Evolutionary conservation across 2,329 filamentous ascomycete species (phyloP), one percentile per base, ranked within the genome.

Genomic region (Colletotrichum sp.): DNA sequence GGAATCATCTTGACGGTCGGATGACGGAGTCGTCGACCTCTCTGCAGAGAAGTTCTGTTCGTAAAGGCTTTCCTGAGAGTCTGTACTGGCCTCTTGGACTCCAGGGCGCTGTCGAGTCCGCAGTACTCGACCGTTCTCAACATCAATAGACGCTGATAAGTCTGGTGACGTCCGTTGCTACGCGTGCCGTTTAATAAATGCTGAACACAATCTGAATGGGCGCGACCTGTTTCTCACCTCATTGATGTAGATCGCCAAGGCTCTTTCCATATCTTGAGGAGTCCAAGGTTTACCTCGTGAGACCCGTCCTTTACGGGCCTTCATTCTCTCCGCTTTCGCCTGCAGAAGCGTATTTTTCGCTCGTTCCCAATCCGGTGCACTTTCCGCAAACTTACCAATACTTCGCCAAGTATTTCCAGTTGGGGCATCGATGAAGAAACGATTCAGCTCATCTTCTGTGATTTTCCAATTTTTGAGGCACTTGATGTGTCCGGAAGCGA

Each of bases 351-450:
- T 8, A 9, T 3, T 6, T 36, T 52, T 18, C 4, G 65, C 65
- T 3, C 28, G 49, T 30, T 68, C 65, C 44, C 44, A 68, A 18
- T 36, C 10, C 16, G 4, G 44, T 12, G 44, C 30, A 26, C 57
- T 59, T 18, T 8, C 13, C 30, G 44, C 13, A 16, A 68, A 68
- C 10, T 6, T 12, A 10, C 44, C 30, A 32, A 68, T 68, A 13
- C 26, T n/a, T 57, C 49, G 12, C 65, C 44, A 68, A 57, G 44
- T 68, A 13, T 68, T 68, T 21, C 44, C 44, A 0, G 18, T 68
- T 9, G 55, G n/a, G 4, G 16, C 18, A 12, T 32, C 6, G 8
- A n/a, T 18, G 28, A 57, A 68, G 28, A 68, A 68, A 12, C 10
- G 5, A 0, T 3, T 34, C 26, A 68, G 21, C 9, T 16, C 30